Conservation (phyloP, 2,329 filamentous ascomycete genomes). For the Cordyceps fumosorosea region DNA sequence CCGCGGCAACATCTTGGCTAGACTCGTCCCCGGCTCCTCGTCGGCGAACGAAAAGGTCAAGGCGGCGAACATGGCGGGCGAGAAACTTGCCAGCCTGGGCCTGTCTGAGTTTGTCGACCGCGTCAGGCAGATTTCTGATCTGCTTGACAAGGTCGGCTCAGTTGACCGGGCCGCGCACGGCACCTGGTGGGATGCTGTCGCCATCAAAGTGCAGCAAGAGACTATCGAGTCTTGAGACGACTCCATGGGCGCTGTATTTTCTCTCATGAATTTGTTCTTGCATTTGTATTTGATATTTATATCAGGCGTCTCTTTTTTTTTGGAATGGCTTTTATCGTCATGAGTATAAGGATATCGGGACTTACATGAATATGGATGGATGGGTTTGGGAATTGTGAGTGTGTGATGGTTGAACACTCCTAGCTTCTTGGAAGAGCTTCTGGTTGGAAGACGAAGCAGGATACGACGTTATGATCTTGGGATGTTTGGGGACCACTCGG, state of each 20-base stretch:
- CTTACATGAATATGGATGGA: neutral
- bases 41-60: slow-evolving; percentile 65
- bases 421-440: neutral
- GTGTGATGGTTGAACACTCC: neutral
- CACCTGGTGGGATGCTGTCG: slow-evolving; percentile 63
- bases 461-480: slow-evolving; percentile 8
- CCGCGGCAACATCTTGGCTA: slow-evolving; percentile 57
- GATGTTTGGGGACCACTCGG: neutral
- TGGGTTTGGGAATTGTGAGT: neutral
- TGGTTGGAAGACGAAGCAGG: neutral
- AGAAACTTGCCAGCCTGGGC: slow-evolving; percentile 62
- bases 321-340: neutral
- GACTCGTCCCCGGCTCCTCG: slow-evolving; percentile 58
- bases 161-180: slow-evolving; percentile 65
- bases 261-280: neutral
- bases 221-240: slow-evolving; percentile 19
- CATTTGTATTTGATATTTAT: neutral
- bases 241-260: neutral
- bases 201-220: slow-evolving; percentile 46
- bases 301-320: neutral
- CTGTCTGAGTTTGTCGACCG: slow-evolving; percentile 67
- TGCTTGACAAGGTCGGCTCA: slow-evolving; percentile 55
- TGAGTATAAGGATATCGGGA: neutral
- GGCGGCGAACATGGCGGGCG: slow-evolving; percentile 60
- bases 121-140: slow-evolving; percentile 63